Base-by-base conservation (phyloP, 768 basidiomycete species). In the Rhodotorula kratochvilovae region DNA sequence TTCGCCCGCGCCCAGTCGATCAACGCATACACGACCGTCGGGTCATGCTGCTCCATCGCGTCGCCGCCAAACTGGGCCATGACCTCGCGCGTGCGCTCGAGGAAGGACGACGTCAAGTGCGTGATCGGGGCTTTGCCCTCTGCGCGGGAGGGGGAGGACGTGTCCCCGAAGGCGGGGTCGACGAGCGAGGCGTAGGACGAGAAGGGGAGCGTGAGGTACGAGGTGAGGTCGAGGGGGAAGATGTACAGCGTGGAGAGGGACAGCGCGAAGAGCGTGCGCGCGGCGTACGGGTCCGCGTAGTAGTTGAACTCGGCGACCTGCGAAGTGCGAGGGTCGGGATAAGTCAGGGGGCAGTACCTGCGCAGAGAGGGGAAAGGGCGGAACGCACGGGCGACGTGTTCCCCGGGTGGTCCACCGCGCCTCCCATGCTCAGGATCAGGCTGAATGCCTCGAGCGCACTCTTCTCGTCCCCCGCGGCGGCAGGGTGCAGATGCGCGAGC, bases 391-490 rank as follows among this genome's bases (percentile, higher is more conserved):
- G 66, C 35, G 84, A 86, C 1, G 88, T 89, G 75, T 95, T 97
- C 5, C 93, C 93, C 0, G 93, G 91, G 43, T 91, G 90, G 73
- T 94, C 91, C 33, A 97, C 79, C 4, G 92, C 89, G 23, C 92
- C 93, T n/a, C 93, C 93, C 92, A 97, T 95, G 79, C 87, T 88
- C 31, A 93, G 81, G 15, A 97, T 82, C n/a, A 87, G 84, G 10
- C 87, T 66, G 36, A 81, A 80, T 2, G 85, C 85, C 21, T 23
- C 27, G 64, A 71, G 39, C 5, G 25, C 42, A 2, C 33, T 36
- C 29, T 39, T 1, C 15, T 16, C 35, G 17, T 27, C 25, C 5
- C 33, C 7, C 1, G 39, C 16, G 7, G 56, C 27, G 2, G 58
- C 33, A 48, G 50, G 54, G 50, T 71, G 70, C 7, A 74, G 58